These are phyloP conservation scores for Aureobasidium pullulans DNA, from an alignment of 2,329 filamentous ascomycete species.

Conservation along the genomic window DNA sequence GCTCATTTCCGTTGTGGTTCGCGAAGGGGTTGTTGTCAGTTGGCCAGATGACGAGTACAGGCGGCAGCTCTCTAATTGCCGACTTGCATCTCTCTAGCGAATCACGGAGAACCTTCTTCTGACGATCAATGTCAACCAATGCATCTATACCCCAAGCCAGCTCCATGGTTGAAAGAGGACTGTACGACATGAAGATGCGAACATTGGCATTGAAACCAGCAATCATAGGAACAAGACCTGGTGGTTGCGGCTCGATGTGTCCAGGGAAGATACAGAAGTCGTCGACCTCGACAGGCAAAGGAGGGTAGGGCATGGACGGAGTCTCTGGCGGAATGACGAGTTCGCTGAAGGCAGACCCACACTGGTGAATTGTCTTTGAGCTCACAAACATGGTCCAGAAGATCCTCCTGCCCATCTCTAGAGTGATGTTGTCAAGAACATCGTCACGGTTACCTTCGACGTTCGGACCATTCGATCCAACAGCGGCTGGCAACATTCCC, in stretches of 20 bases:
- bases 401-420: slow-evolving; percentile 52
- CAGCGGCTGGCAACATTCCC: slow-evolving; percentile 29
- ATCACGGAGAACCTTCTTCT: slow-evolving; percentile 64
- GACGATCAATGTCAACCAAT: slow-evolving; percentile 68
- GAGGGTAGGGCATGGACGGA: slow-evolving; percentile 66
- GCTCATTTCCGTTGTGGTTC: slow-evolving; percentile 19
- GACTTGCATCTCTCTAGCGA: slow-evolving; percentile 64
- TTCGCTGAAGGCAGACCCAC: slow-evolving; percentile 65
- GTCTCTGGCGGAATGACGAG: slow-evolving; percentile 71
- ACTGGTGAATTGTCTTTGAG: slow-evolving; percentile 64
- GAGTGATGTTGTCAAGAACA: slow-evolving; percentile 38
- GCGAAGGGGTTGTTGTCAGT: slow-evolving; percentile 30
- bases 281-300: slow-evolving; percentile 73
- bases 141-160: slow-evolving; percentile 73
- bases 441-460: slow-evolving; percentile 31
- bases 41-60: slow-evolving; percentile 55
- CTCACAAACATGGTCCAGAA: slow-evolving; percentile 80
- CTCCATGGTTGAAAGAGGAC: slow-evolving; percentile 69
- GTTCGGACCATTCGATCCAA: slow-evolving; percentile 30
- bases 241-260: slow-evolving; percentile 62
- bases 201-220: slow-evolving; percentile 76
- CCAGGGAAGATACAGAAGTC: slow-evolving; percentile 71
- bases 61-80: slow-evolving; percentile 59
- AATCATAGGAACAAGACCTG: slow-evolving; percentile 60
- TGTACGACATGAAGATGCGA: slow-evolving; percentile 73